Evolutionary conservation across 805 yeast genomes (phyloP), one percentile per base, ranked within the genome.

Genomic region (Schwanniomyces occidentalis): DNA sequence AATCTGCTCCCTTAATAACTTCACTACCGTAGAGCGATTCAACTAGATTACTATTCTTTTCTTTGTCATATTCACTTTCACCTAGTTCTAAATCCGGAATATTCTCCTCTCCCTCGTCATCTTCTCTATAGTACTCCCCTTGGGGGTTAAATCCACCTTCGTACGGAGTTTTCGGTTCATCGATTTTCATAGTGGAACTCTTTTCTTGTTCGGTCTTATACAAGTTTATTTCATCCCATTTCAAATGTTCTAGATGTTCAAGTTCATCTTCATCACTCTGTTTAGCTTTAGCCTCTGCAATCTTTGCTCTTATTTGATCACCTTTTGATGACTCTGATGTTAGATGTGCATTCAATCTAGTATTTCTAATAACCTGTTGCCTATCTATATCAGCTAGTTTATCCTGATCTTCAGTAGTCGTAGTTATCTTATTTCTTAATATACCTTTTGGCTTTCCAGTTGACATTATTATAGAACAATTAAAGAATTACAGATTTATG

Each of bases 131-230:
- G 53, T 85, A 84, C 49, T 89, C 95, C 20, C 86, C 87, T 34
- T 75, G 70, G 1, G 93, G 90, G 50, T 84, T 81, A 17, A 86
- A 83, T 1, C 95, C 95, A 8, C 93, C 95, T 54, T 86, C 95
- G 51, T 84, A 90, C 4, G 97, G 97, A 1, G 97, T 90, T 67
- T 90, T 90, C 15, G 97, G 97, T 57, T 90, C 97, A 52, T 87
- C 95, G 27, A 90, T 87, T 49, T 81, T 80, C 88, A 82, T 82
- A 18, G 86, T 82, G 15, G 88, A 76, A 8, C 73, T 60, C 58
- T 78, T 78, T 47, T 83, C 86, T 54, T 78, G 85, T 53, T 89
- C 95, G 3, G 86, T 74, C 33, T 74, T 76, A 33, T 73, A 76
- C 35, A 90, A 59, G 51, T 90, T 90, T 42, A 80, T 68, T 46